These are phyloP conservation scores for Collybiopsis luxurians DNA, from an alignment of 768 basidiomycete species.

Conservation along the genomic window DNA sequence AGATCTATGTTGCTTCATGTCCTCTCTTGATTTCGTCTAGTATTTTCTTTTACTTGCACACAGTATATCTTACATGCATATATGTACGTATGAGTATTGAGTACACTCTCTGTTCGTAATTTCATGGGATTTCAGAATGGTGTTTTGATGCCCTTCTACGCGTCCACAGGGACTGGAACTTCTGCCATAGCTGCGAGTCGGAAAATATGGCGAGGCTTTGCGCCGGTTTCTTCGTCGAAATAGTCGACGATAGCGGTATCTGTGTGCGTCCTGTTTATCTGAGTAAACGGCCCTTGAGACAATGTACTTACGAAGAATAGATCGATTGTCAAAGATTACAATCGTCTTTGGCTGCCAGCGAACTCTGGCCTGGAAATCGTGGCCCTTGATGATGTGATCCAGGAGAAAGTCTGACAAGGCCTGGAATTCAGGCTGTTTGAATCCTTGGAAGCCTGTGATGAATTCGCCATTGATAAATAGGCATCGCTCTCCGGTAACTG, in stretches of 20 bases:
- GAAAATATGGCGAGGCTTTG: constrained; percentile 18
- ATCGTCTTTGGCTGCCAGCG: constrained; percentile 22
- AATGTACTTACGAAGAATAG: constrained; percentile 6
- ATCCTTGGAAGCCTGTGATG: constrained; percentile 20
- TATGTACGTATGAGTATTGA: no score
- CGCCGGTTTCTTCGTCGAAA: constrained; percentile 13
- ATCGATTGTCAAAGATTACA: constrained; percentile 15
- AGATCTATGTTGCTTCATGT: no score
- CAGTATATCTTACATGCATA: no score
- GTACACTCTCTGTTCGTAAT: no score
- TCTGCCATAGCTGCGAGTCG: constrained; percentile 20
- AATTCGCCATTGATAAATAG: constrained; percentile 28
- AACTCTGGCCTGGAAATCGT: constrained; percentile 24
- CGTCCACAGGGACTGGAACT: constrained; percentile 13
- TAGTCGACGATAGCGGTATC: constrained; percentile 18
- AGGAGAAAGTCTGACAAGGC: constrained; percentile 22
- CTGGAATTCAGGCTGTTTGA: constrained; percentile 24
- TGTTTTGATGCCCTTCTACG: no score
- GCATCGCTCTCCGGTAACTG: constrained; percentile 22
- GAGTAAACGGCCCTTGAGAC: no score
- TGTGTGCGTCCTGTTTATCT: not conserved
- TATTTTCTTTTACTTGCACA: no score
- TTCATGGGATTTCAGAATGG: not conserved
- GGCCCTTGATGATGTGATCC: constrained; percentile 20
- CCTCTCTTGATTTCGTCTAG: no score